These are phyloP conservation scores for Limonium bicolor DNA, from an alignment of 148 eudicot genomes.

Conservation along the genomic window DNA sequence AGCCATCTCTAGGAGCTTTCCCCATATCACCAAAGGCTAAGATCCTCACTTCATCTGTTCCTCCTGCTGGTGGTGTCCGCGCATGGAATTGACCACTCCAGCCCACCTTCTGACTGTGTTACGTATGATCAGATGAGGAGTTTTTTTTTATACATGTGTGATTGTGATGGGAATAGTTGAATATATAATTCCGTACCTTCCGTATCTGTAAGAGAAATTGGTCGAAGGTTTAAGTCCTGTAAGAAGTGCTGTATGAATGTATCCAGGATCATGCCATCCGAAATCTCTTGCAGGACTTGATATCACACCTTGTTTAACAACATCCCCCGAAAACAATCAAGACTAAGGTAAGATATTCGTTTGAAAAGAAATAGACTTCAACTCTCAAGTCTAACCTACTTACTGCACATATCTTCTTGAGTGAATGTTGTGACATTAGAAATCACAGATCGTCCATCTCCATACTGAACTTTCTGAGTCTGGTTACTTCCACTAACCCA, in stretches of 20 bases:
- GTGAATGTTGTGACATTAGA: slow-evolving; percentile 35
- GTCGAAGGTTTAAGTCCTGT: slow-evolving; percentile 41
- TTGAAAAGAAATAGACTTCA: no score
- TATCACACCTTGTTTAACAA: no score
- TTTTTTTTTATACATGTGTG: no score
- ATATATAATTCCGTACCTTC: slow-evolving; percentile 30
- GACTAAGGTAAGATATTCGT: no score
- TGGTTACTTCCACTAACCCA: slow-evolving; percentile 63
- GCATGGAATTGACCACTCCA: slow-evolving; percentile 50
- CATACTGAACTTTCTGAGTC: slow-evolving; percentile 41
- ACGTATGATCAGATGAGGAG: no score
- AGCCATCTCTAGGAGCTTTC: slow-evolving; percentile 64
- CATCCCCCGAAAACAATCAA: no score
- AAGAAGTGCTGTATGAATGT: slow-evolving; percentile 62
- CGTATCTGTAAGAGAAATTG: slow-evolving; percentile 38
- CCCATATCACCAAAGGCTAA: slow-evolving; percentile 88
- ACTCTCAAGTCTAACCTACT: no score
- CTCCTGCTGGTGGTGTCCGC: slow-evolving; percentile 58
- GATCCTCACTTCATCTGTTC: slow-evolving; percentile 51
- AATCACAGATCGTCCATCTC: slow-evolving; percentile 23
- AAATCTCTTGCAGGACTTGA: slow-evolving; percentile 74
- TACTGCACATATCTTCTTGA: slow-evolving; percentile 43
- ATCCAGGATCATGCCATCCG: slow-evolving; percentile 95
- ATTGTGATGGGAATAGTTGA: no score
- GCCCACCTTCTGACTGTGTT: slow-evolving; percentile 45